Evolutionary conservation across 2,329 filamentous ascomycete genomes (phyloP).

Genomic region (Diatrype stigma): DNA sequence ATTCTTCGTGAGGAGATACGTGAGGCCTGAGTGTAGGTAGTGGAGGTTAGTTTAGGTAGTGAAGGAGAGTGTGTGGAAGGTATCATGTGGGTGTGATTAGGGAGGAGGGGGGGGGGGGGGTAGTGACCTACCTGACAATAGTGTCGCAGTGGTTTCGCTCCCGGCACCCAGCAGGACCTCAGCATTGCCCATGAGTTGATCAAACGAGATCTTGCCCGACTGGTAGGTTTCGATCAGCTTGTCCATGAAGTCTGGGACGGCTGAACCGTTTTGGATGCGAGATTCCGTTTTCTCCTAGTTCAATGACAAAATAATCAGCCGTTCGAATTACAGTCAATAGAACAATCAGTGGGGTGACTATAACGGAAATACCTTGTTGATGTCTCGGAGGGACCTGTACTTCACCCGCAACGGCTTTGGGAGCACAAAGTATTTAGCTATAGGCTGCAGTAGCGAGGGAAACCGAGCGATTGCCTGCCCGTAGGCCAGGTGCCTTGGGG

Average conservation of each 20-base stretch:
- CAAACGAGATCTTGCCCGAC: conserved; percentile 9
- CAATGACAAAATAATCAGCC: too few relatives aligned
- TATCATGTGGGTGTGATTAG: too few relatives aligned
- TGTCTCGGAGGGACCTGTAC: too few relatives aligned
- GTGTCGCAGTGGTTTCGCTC: conserved; percentile 16
- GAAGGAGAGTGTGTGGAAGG: too few relatives aligned
- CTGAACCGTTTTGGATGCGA: conserved; percentile 8
- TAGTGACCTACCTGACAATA: conserved; percentile 8
- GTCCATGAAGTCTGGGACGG: conserved; percentile 16
- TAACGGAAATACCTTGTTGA: too few relatives aligned
- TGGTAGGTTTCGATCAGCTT: conserved; percentile 15
- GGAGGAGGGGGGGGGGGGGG: too few relatives aligned
- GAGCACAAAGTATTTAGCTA: conserved; percentile 1
- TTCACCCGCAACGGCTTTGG: not conserved
- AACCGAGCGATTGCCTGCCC: conserved; percentile 2
- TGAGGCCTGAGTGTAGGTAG: conserved; percentile 8
- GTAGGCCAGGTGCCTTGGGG: not conserved
- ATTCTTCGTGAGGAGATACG: conserved; percentile 17
- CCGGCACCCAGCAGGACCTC: conserved; percentile 18
- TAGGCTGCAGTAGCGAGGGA: not conserved
- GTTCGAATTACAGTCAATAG: too few relatives aligned
- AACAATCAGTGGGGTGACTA: too few relatives aligned
- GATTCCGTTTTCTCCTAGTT: conserved; percentile 11
- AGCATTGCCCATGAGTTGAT: conserved; percentile 11
- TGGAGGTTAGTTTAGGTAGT: too few relatives aligned